Base-by-base conservation (phyloP, 495 filamentous ascomycete species). In the Hypoxylon lenormandii region DNA sequence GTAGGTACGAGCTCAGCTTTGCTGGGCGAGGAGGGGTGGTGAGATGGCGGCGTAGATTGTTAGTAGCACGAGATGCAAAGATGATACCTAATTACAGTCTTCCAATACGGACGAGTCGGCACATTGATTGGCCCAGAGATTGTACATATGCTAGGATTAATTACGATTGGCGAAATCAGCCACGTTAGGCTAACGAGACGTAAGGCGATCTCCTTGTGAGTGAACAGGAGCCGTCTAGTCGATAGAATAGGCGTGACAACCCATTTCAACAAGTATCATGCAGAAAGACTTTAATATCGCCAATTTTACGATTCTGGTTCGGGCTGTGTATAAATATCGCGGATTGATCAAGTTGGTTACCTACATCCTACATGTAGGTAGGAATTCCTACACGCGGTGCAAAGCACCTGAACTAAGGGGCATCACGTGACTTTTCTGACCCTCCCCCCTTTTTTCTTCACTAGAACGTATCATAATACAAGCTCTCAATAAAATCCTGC, bases 61-160 rank as follows among this genome's bases (percentile, higher is more conserved):
- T 28, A 52, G 58, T 50, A 52, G 58, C 15, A 66, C 21, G 47
- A 62, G 47, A 60, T 45, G 57, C 40, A 58, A 58, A 59, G 64
- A 67, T 53, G 65, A 66, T 71, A 71, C 68, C 62, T 71, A 66
- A 50, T 43, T 53, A 47, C 37, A 64, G 45, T 28, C 48, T 33
- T 48, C 64, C 15, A 48, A 6, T 21, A 10, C 55, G 60, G 47
- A 46, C 28, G 42, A 47, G 15, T 42, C 33, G 54, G 51, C 51
- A 19, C n/a, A 62, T 59, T n/a, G n/a, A n/a, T n/a, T n/a, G 43
- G 40, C 37, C 8, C 19, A 51, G 57, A 65, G 61, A 66, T 61
- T 70, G 67, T 70, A 70, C 61, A 65, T 70, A 70, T 40, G 56
- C 60, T n/a, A 60, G 23, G 8, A 16, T 26, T 51, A 13, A 51